Conservation (phyloP, 2,329 filamentous ascomycete genomes). For the Chaetomium olivaceum region DNA sequence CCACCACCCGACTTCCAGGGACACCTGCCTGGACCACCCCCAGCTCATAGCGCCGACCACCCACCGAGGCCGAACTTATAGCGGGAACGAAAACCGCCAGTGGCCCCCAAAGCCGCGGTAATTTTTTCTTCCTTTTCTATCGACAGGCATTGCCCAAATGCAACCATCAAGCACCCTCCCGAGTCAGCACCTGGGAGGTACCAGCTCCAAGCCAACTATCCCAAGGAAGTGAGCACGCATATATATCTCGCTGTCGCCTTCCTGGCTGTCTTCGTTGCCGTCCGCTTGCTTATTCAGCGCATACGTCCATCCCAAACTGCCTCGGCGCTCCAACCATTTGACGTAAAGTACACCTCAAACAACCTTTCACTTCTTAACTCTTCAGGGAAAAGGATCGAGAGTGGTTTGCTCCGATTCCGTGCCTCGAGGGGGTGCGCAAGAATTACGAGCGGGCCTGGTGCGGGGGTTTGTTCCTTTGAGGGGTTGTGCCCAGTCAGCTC, state of each 20-base stretch:
- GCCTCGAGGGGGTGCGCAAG: constrained; percentile 5
- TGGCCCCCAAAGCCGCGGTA: constrained; percentile 25
- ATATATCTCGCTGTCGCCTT: constrained; percentile 37
- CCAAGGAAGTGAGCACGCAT: constrained; percentile 28
- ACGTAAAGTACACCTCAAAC: constrained; percentile 17
- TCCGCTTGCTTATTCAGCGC: constrained; percentile 22
- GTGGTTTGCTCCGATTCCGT: constrained; percentile 7
- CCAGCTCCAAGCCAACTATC: constrained; percentile 33
- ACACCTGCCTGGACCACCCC: constrained; percentile 23
- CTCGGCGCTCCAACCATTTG: neutral
- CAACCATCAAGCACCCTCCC: constrained; percentile 40
- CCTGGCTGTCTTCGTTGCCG: constrained; percentile 41
- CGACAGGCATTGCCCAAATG: constrained; percentile 40
- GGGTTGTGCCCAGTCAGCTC: constrained; percentile 19
- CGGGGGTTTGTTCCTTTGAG: constrained; percentile 22
- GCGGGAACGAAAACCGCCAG: constrained; percentile 15
- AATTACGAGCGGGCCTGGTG: constrained; percentile 16
- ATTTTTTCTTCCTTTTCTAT: constrained; percentile 27
- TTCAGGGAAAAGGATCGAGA: constrained; percentile 5
- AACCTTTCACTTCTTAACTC: neutral
- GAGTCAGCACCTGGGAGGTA: constrained; percentile 36
- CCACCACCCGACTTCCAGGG: constrained; percentile 24
- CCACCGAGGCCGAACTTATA: constrained; percentile 28
- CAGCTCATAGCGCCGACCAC: constrained; percentile 29
- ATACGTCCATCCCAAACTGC: neutral